Conservation (phyloP, 202 grass and related monocot species). For the Brachypodium distachyon region DNA sequence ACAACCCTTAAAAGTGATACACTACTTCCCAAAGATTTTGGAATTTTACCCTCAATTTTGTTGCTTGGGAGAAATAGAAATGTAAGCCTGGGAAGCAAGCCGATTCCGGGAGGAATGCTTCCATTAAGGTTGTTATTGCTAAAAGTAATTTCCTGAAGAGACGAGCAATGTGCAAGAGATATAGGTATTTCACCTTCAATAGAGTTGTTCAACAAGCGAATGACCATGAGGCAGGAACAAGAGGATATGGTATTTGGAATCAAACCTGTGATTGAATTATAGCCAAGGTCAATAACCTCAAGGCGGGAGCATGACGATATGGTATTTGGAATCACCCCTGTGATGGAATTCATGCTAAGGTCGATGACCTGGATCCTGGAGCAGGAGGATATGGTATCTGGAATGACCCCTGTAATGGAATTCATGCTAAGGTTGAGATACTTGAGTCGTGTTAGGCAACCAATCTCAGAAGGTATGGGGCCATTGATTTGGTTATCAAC, state of each 20-base stretch:
- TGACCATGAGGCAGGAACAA: background rate
- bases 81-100: background rate
- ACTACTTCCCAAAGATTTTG: background rate
- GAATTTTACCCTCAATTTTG: conserved; percentile 2
- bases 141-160: background rate
- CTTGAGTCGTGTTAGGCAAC: background rate
- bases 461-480: conserved; percentile 2
- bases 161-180: background rate
- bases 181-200: conserved; percentile 20
- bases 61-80: background rate
- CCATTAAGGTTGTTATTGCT: background rate
- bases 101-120: background rate
- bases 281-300: background rate
- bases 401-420: background rate
- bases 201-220: background rate
- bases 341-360: background rate
- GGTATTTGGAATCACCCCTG: background rate
- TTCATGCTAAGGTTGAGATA: conserved; percentile 15
- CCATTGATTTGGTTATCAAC: background rate
- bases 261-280: background rate
- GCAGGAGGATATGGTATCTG: background rate
- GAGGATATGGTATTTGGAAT: background rate
- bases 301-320: background rate
- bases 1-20: background rate
- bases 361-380: background rate